A percentile compares a stretch with the other conserved stretches of the same genome.
Evolutionary conservation across 2,329 filamentous ascomycete genomes (phyloP).

Genomic region (Microcera coccophila): DNA sequence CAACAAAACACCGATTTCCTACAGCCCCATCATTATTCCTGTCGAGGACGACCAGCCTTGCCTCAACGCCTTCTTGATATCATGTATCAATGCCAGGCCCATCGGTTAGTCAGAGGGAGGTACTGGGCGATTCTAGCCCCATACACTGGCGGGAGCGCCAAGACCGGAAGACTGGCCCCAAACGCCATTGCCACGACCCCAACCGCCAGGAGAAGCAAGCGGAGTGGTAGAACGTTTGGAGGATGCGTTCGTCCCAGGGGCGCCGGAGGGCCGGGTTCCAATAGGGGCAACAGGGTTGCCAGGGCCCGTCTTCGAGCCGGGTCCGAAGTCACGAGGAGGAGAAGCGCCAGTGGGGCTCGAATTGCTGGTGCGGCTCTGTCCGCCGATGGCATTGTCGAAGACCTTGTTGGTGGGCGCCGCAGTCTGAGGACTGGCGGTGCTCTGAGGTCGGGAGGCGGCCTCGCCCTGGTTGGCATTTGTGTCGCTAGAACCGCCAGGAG

Average conservation of each 20-base stretch:
- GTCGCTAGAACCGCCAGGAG: conserved; percentile 40
- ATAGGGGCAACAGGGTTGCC: conserved; percentile 79
- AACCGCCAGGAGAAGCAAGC: conserved; percentile 79
- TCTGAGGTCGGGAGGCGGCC: conserved; percentile 68
- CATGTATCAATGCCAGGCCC: conserved; percentile 19
- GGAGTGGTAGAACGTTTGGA: conserved; percentile 84
- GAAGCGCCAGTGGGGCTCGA: conserved; percentile 79
- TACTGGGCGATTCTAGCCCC: conserved; percentile 70
- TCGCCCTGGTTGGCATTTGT: conserved; percentile 47
- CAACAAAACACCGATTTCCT: conserved; percentile 7
- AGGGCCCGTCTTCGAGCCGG: conserved; percentile 48
- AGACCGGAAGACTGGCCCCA: conserved; percentile 82
- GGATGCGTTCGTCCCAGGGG: conserved; percentile 46
- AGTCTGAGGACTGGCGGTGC: conserved; percentile 77
- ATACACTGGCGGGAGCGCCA: conserved; percentile 87
- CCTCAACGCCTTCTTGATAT: conserved; percentile 28
- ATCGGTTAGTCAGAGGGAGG: too few species aligned
- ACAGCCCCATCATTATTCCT: conserved; percentile 13
- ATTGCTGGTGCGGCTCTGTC: conserved; percentile 71
- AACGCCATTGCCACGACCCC: conserved; percentile 76
- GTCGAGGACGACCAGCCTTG: conserved; percentile 20
- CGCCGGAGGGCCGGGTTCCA: conserved; percentile 75
- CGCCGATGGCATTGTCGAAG: conserved; percentile 55
- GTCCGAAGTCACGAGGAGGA: conserved; percentile 64
- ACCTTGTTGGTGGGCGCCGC: conserved; percentile 53